phyloP scores from a whole-genome alignment of 306 rosid genomes.

The Rosa multiflora region DNA sequence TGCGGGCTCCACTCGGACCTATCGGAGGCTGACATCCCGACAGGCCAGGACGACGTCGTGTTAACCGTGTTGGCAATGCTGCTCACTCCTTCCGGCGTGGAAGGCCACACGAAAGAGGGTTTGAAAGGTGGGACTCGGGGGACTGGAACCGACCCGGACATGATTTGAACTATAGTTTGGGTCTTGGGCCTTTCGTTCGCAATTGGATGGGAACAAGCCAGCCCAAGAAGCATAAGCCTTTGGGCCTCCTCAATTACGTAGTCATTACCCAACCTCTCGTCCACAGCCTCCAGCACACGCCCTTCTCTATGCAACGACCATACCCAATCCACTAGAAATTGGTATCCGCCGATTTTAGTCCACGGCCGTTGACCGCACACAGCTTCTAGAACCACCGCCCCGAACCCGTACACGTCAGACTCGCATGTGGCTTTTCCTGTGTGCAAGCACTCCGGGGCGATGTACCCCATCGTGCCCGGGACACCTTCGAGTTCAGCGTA shows the following conservation, averaged over 20 bases:
- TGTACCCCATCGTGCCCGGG: slow-evolving; percentile 79
- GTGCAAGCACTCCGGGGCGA: slow-evolving; percentile 82
- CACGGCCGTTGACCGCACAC: slow-evolving; percentile 73
- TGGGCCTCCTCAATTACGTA: slow-evolving; percentile 55
- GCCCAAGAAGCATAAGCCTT: slow-evolving; percentile 58
- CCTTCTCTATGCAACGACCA: slow-evolving; percentile 65
- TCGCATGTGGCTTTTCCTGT: slow-evolving; percentile 68
- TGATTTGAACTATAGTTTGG: slow-evolving; percentile 56
- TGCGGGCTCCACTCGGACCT: slow-evolving; percentile 7
- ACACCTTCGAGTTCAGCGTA: slow-evolving; percentile 62
- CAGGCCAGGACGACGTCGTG: slow-evolving; percentile 10
- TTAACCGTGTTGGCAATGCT: background rate
- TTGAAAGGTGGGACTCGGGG: slow-evolving; percentile 61
- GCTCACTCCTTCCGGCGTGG: slow-evolving; percentile 26
- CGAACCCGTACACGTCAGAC: slow-evolving; percentile 63
- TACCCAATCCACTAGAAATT: slow-evolving; percentile 69
- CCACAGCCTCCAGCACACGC: slow-evolving; percentile 51
- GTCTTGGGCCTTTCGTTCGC: slow-evolving; percentile 62
- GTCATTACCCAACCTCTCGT: slow-evolving; percentile 41
- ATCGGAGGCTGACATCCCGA: slow-evolving; percentile 1
- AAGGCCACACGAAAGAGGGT: slow-evolving; percentile 78
- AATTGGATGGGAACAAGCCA: slow-evolving; percentile 70
- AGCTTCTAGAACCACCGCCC: slow-evolving; percentile 65
- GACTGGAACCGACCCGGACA: slow-evolving; percentile 53
- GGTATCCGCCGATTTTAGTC: slow-evolving; percentile 49